These are phyloP conservation scores for Phytophthora foliorum DNA, from an alignment of 352 stramenopile species.

Conservation along the genomic window DNA sequence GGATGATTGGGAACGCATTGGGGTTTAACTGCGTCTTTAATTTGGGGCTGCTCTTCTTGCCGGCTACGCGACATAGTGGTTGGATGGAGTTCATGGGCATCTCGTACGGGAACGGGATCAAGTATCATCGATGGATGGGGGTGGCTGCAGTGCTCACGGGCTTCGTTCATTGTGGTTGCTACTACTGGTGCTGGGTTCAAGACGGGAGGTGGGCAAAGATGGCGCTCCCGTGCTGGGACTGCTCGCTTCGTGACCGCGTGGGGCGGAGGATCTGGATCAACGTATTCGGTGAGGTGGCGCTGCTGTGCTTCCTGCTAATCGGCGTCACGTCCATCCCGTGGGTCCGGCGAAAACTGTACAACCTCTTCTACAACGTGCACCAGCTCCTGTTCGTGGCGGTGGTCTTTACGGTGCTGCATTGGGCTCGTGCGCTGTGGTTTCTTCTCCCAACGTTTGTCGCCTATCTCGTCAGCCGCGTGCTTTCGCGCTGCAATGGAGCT, in stretches of 20 bases:
- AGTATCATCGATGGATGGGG: conserved; percentile 63
- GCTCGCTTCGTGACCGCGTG: conserved; percentile 22
- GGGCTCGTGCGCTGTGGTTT: conserved; percentile 38
- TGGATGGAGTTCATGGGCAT: conserved; percentile 67
- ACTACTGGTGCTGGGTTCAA: conserved; percentile 41
- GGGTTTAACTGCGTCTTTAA: conserved; percentile 55
- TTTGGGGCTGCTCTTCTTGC: conserved; percentile 53
- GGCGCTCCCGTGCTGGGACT: conserved; percentile 56
- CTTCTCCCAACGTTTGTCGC: conserved; percentile 43
- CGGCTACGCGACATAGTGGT: conserved; percentile 46
- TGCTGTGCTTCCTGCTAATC: conserved; percentile 53
- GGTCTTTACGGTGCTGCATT: conserved; percentile 53
- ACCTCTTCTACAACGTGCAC: conserved; percentile 56
- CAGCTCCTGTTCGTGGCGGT: conserved; percentile 53
- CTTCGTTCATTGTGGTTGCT: conserved; percentile 42
- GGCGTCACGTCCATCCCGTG: conserved; percentile 49
- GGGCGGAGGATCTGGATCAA: conserved; percentile 57
- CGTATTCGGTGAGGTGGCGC: conserved; percentile 52
- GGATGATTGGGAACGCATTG: conserved; percentile 34
- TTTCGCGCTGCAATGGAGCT: conserved; percentile 42
- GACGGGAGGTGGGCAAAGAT: conserved; percentile 35
- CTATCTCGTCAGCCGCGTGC: conserved; percentile 45
- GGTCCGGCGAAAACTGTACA: conserved; percentile 49
- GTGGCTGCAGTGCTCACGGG: conserved; percentile 42
- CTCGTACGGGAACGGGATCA: conserved; percentile 57